These are phyloP conservation scores for Backusella sp. DNA, from an alignment of 192 early-diverging fungal genomes.

Conservation along the genomic window DNA sequence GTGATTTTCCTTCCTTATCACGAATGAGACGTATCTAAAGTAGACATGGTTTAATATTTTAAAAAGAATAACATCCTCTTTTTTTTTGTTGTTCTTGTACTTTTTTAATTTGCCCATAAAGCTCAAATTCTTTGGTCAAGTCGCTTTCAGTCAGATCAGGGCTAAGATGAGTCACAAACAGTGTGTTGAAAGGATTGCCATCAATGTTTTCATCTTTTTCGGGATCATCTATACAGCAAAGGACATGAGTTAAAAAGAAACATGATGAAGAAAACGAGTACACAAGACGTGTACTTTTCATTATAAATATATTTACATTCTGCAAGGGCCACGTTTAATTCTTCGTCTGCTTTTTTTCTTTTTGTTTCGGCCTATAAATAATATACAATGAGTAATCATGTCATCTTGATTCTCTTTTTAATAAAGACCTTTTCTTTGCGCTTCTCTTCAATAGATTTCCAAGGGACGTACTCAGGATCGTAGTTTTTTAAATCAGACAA, in stretches of 20 bases:
- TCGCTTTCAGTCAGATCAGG: slow-evolving; percentile 78
- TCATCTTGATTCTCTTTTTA: not conserved
- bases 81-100: slow-evolving; percentile 44
- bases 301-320: slow-evolving; percentile 40
- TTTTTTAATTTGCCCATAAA: slow-evolving; percentile 77
- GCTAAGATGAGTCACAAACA: slow-evolving; percentile 83
- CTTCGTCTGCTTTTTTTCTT: slow-evolving; percentile 60
- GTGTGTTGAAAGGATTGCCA: slow-evolving; percentile 90
- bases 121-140: slow-evolving; percentile 72
- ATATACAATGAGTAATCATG: not conserved
- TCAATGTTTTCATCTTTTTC: slow-evolving; percentile 67
- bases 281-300: not conserved
- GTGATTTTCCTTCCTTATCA: slow-evolving; percentile 67
- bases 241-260: not conserved
- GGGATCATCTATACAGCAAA: slow-evolving; percentile 60
- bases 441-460: slow-evolving; percentile 64
- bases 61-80: not conserved
- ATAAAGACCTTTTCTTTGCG: slow-evolving; percentile 59
- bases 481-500: slow-evolving; percentile 51
- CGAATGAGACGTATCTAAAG: slow-evolving; percentile 69
- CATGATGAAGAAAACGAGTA: not conserved
- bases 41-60: not conserved
- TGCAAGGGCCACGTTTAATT: slow-evolving; percentile 48
- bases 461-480: slow-evolving; percentile 74
- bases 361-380: slow-evolving; percentile 51